Evolutionary conservation across 2,329 filamentous ascomycete species (phyloP), one percentile per base, ranked within the genome.

Genomic region (Paradendryphiella salina): DNA sequence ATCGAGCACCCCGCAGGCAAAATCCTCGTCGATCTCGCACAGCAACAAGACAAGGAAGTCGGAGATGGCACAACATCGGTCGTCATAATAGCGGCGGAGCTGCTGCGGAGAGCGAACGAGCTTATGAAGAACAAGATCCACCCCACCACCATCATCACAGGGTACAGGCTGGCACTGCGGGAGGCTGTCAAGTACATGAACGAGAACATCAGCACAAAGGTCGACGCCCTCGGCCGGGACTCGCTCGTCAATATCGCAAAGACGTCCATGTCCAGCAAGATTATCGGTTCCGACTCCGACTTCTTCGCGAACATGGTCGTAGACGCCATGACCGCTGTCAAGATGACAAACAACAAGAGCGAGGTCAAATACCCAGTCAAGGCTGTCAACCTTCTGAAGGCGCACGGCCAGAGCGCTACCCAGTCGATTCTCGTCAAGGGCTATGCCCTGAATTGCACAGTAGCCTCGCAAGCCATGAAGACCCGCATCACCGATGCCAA

Each of bases 91-190:
- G 94, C 94, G 44, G 90, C 94, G 55, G 94, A 99, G 80, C 87
- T 99, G 61, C 81, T 99, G 70, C 85, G 89, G 73, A 84, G 94
- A 76, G 94, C 86, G 58, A 99, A 99, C 80, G 94, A 99, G 79
- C 84, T 99, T 62, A 95, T 97, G 89, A 96, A 94, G 82, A 99
- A 97, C 84, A 89, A 92, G 75, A 99, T 99, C 84, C 94, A 99
- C 79, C 95, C 94, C 49, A 99, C 94, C 20, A 99, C 95, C 55
- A 97, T 99, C 77, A 99, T 99, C 73, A 97, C 91, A 56, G 94
- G 94, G 69, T 99, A 99, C 83, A 85, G 94, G 70, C 84, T 99
- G 68, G 94, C 94, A 54, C 83, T 99, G 63, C 85, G 94, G 69
- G 94, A 99, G 80, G 94, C 94, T 52, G 87, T 99, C 73, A 95